These are phyloP conservation scores for Nothophoma quercina DNA, from an alignment of 2,329 filamentous ascomycete species.

Conservation along the genomic window DNA sequence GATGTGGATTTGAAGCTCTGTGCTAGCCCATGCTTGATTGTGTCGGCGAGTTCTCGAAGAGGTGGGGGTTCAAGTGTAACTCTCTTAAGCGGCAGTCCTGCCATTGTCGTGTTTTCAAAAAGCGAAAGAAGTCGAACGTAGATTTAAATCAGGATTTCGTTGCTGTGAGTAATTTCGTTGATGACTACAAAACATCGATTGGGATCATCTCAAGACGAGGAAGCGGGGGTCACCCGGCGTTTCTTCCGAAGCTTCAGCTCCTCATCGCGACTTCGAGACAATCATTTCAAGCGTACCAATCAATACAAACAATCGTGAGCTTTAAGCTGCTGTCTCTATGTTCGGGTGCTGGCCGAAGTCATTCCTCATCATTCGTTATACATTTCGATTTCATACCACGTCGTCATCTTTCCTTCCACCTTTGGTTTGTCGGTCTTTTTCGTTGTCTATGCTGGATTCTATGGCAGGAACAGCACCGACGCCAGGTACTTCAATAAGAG, in stretches of 20 bases:
- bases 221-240: background rate
- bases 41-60: slow-evolving; percentile 6
- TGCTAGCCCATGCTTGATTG: background rate
- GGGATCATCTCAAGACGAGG: background rate
- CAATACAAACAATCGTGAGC: too few species aligned
- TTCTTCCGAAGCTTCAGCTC: background rate
- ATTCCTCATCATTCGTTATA: background rate
- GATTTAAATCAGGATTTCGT: background rate
- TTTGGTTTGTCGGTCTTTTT: background rate
- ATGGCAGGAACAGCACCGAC: too few species aligned
- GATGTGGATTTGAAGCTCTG: slow-evolving; percentile 5
- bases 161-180: background rate
- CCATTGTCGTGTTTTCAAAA: slow-evolving; percentile 8
- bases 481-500: background rate
- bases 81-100: background rate
- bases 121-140: background rate
- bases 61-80: slow-evolving; percentile 1
- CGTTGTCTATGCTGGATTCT: background rate
- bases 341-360: too few species aligned
- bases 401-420: background rate
- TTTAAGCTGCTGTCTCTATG: too few species aligned
- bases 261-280: too few species aligned
- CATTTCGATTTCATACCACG: background rate
- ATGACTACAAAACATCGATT: background rate
- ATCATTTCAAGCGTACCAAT: too few species aligned